These are phyloP conservation scores for Viridothelium virens DNA, from an alignment of 495 filamentous ascomycete genomes.

Conservation along the genomic window DNA sequence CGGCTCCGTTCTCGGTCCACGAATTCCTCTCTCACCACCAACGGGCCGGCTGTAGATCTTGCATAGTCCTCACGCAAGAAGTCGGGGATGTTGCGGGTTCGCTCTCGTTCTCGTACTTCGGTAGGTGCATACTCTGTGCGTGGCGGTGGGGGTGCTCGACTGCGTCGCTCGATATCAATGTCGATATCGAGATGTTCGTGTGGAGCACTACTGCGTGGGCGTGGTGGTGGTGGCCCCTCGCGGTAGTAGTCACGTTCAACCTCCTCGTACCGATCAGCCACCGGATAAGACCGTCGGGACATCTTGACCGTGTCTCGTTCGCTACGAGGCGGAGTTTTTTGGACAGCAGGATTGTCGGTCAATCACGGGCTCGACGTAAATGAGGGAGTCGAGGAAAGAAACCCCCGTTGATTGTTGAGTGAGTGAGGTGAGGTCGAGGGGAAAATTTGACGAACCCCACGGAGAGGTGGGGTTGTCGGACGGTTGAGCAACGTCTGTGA, in stretches of 20 bases:
- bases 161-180: constrained; percentile 20
- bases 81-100: constrained; percentile 40
- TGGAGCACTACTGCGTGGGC: constrained; percentile 26
- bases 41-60: constrained; percentile 35
- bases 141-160: constrained; percentile 15
- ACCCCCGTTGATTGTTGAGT: not conserved
- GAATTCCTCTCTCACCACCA: constrained; percentile 40
- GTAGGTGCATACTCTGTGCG: constrained; percentile 27
- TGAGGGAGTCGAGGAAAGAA: constrained; percentile 13
- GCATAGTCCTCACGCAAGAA: constrained; percentile 50
- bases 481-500: not conserved
- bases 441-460: constrained; percentile 10
- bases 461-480: constrained; percentile 8
- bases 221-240: constrained; percentile 18
- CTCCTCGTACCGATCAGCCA: constrained; percentile 41
- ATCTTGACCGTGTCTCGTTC: constrained; percentile 11
- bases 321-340: not conserved
- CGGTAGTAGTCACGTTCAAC: constrained; percentile 41
- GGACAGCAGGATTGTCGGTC: not conserved
- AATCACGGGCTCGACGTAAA: not conserved
- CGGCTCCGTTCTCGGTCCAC: constrained; percentile 23
- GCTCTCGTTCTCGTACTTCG: constrained; percentile 26
- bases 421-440: not conserved
- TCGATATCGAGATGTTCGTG: constrained; percentile 37
- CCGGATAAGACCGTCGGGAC: constrained; percentile 33